Base-by-base conservation (phyloP, 1,284 basidiomycete species). In the Erythrobasidium hasegawianum region DNA sequence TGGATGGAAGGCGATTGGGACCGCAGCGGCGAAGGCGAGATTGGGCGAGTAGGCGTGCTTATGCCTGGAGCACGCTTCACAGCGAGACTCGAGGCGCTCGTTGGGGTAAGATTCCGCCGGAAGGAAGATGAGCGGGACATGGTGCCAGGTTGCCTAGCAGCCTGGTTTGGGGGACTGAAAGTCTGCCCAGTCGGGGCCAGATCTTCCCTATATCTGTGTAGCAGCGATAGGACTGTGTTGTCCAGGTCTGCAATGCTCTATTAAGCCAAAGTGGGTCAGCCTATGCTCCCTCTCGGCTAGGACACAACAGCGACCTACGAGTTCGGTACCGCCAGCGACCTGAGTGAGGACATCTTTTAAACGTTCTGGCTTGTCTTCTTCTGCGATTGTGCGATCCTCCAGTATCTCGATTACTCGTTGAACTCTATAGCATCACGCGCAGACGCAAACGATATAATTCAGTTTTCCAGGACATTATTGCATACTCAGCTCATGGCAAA, bases 311-410 rank as follows among this genome's bases (percentile, higher is more conserved):
- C 11, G 5, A 57, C 72, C 27, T 24, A 72, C 71, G 11, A 18
- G 18, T n/a, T 69, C 64, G 14, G 67, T 69, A 11, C 65, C 20
- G 9, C 60, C 38, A 14, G 71, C 69, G 14, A 71, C 40, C 2
- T 64, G 52, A 9, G 52, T 22, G 8, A 74, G 55, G 2, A 72
- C 60, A 13, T 70, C 67, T 58, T 74, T 73, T 54, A 74, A 57
- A 11, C 59, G 64, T 22, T 74, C 73, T 13, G 73, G 73, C 72
- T 71, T 74, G 68, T 74, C 73, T 16, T 74, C 73, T 47, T 74
- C 73, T 26, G 71, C 71, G 11, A 74, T 62, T 7, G 41, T 39
- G 1, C 65, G 54, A 50, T 72, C 68, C 22, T 60, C 64, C 10
- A 74, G 69, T 50, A 73, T 52, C 0, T 66, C 54, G 24, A 74